phyloP scores from a whole-genome alignment of 1,139 yeast species.

The Yamadazyma dendronema region DNA sequence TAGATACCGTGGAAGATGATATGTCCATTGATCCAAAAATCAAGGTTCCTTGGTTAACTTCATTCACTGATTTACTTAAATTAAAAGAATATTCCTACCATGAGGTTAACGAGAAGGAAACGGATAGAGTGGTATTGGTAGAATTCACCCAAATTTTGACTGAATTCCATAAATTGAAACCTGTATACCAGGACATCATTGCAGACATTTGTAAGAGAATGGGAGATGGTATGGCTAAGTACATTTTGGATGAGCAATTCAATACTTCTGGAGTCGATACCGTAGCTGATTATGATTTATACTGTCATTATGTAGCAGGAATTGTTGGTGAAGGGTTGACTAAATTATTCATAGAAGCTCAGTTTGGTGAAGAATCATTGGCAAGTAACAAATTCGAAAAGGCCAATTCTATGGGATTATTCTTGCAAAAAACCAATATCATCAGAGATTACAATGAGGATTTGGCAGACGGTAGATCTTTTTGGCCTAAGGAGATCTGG shows the following conservation, averaged over 20 bases:
- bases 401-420: conserved; percentile 90
- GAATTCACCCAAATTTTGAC: conserved; percentile 68
- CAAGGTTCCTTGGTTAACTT: conserved; percentile 73
- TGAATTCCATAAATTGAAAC: conserved; percentile 72
- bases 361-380: conserved; percentile 54
- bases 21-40: conserved; percentile 73
- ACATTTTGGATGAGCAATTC: conserved; percentile 74
- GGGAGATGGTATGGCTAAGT: conserved; percentile 99
- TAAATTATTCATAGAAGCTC: conserved; percentile 68
- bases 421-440: conserved; percentile 92
- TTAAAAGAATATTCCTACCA: conserved; percentile 77
- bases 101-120: conserved; percentile 73
- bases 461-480: conserved; percentile 84
- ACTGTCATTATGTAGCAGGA: conserved; percentile 98
- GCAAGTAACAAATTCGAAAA: conserved; percentile 51
- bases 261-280: conserved; percentile 78
- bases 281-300: conserved; percentile 76
- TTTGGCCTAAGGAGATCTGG: conserved; percentile 98
- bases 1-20: conserved; percentile 97
- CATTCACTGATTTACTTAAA: conserved; percentile 61
- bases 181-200: conserved; percentile 76
- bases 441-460: conserved; percentile 96
- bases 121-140: conserved; percentile 74
- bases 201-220: conserved; percentile 73
- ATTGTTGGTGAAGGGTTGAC: conserved; percentile 96